Base-by-base conservation (phyloP, 257 asterid species). In the Parsonsia alboflavescens region DNA sequence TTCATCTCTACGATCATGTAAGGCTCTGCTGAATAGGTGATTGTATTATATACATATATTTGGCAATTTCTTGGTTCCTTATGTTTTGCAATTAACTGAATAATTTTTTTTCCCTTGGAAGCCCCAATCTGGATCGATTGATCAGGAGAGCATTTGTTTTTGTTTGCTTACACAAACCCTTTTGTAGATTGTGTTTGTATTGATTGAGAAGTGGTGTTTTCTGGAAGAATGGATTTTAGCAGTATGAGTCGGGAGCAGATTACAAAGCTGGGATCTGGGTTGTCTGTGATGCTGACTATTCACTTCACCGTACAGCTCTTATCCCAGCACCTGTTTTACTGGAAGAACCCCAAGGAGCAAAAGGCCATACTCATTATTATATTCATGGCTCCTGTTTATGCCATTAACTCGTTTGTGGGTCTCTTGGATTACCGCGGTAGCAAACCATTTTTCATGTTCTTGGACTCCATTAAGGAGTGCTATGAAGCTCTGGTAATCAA, bases 311-410 rank as follows among this genome's bases (percentile, higher is more conserved):
- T 85, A 53, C 96, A 89, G 83, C 91, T 92, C 64, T 12, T 90
- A 24, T 89, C 97, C 0, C 97, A 92, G 36, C 98, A 95, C 82
- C 68, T 88, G 6, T 90, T 95, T 75, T 90, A 86, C 84, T 95
- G 97, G 98, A 95, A 95, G 81, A 88, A 84, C 49, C 96, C 98
- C 10, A 87, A 86, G 77, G 91, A 95, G 82, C 99, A 95, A 80
- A 92, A 78, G 21, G 89, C 96, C 62, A 95, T 95, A 33, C 42
- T 83, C 17, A 67, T 92, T 11, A 90, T 92, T 76, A 81, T 92
- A 73, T 79, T 90, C 66, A 82, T 88, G 89, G 92, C 99, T 76
- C 95, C 99, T 2, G 75, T 95, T 70, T 92, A 86, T 80, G 97
- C 98, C 44, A 69, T 86, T 57, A 67, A 74, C 77, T 87, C 98